phyloP scores from a whole-genome alignment of 305 asterid species.

The Nicotiana rustica region DNA sequence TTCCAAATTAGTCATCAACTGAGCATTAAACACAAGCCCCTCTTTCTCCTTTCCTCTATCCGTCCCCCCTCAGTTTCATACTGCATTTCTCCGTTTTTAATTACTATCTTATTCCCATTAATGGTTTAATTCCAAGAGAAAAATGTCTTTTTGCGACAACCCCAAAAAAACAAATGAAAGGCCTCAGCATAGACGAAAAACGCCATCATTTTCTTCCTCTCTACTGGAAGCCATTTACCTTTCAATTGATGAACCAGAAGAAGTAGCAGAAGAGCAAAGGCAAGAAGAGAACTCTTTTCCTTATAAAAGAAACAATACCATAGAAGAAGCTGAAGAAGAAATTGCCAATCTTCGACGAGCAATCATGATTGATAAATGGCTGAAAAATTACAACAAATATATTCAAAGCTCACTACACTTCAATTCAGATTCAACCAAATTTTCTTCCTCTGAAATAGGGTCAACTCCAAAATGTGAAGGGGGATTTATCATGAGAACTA shows the following conservation, averaged over 20 bases:
- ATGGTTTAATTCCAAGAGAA: background rate
- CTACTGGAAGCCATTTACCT: constrained; percentile 78
- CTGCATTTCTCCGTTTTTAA: constrained; percentile 42
- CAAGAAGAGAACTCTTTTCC: background rate
- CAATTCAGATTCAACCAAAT: constrained; percentile 58
- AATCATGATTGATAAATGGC: constrained; percentile 77
- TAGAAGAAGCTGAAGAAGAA: constrained; percentile 54
- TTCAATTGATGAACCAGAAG: constrained; percentile 63
- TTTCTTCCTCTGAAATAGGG: constrained; percentile 67
- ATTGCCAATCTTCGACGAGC: constrained; percentile 66
- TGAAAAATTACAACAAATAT: constrained; percentile 49
- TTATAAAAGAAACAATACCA: constrained; percentile 43
- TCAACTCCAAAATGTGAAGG: constrained; percentile 52
- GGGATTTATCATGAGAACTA: constrained; percentile 52
- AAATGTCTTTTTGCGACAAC: constrained; percentile 55
- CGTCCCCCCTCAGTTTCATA: background rate
- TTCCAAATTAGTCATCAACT: constrained; percentile 19
- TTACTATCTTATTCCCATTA: background rate
- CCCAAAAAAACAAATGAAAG: constrained; percentile 38
- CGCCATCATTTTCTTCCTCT: constrained; percentile 77
- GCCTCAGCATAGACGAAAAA: constrained; percentile 54
- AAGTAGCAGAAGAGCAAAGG: background rate
- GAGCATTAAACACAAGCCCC: constrained; percentile 40
- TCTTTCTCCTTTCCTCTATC: background rate
- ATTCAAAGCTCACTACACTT: constrained; percentile 43